phyloP scores from a whole-genome alignment of 192 early-diverging fungal genomes.

The Gonapodya sp. region DNA sequence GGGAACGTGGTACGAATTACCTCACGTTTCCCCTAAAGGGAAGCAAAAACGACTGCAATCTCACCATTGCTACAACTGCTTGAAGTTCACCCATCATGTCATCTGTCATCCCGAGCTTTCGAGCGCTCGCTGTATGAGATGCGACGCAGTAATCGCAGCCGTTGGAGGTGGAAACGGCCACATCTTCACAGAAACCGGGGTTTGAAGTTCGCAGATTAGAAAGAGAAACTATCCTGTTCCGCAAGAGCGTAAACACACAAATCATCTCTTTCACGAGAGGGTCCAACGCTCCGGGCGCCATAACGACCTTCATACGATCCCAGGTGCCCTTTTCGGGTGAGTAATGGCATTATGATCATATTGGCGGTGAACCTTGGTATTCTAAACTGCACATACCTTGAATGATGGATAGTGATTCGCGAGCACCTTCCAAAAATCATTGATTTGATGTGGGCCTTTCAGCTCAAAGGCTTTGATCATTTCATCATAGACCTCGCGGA shows the following conservation, averaged over 20 bases:
- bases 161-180: background rate
- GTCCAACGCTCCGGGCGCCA: background rate
- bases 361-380: background rate
- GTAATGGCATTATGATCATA: too few relatives aligned
- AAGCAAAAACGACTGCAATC: background rate
- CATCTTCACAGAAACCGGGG: background rate
- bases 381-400: background rate
- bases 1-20: background rate
- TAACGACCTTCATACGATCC: background rate
- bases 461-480: background rate
- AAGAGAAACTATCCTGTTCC: background rate
- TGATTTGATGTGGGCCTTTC: background rate
- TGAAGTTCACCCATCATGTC: background rate
- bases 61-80: background rate
- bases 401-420: background rate
- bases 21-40: background rate
- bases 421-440: background rate
- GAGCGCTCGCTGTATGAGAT: background rate
- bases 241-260: background rate
- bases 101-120: conserved; percentile 1
- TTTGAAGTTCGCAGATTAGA: background rate
- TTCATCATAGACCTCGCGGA: conserved; percentile 1
- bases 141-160: conserved; percentile 11
- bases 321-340: background rate
- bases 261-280: conserved; percentile 4